These are phyloP conservation scores for Aureobasidium musti DNA, from an alignment of 2,329 filamentous ascomycete genomes.

Conservation along the genomic window DNA sequence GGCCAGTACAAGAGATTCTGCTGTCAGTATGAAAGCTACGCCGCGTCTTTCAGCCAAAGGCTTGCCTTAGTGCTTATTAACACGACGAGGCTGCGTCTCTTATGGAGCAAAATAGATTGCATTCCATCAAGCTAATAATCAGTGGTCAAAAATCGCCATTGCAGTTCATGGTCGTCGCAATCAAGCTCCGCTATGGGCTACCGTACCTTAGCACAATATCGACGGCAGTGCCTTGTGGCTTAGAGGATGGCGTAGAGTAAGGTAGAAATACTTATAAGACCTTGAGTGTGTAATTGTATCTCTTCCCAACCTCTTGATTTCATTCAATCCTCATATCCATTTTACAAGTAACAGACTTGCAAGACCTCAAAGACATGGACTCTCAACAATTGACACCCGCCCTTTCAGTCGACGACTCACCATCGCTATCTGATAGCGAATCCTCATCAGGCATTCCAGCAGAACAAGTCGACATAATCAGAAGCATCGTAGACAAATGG, in stretches of 20 bases:
- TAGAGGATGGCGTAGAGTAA: not conserved
- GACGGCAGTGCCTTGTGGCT: conserved; percentile 22
- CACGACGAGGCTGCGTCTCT: not conserved
- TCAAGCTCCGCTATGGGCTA: not conserved
- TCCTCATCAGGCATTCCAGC: conserved; percentile 17
- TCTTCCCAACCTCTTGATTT: not conserved
- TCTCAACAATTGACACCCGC: conserved; percentile 18
- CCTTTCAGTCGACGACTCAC: conserved; percentile 6
- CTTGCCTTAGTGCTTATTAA: conserved; percentile 28
- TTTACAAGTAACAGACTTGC: not conserved
- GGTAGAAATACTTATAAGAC: not conserved
- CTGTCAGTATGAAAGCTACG: not conserved
- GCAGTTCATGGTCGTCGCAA: not conserved
- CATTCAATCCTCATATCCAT: not conserved
- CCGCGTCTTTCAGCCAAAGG: not conserved
- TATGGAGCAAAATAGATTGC: conserved; percentile 27
- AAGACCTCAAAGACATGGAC: not conserved
- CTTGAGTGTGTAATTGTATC: not conserved
- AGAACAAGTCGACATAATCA: conserved; percentile 30
- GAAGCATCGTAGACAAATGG: conserved; percentile 32
- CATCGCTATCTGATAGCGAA: conserved; percentile 6
- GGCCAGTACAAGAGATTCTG: not conserved
- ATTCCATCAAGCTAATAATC: not conserved
- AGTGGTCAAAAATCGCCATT: not conserved
- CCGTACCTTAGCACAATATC: not conserved